These are phyloP conservation scores for Drosera spatulata DNA, from an alignment of 179 eudicot species.

Conservation along the genomic window DNA sequence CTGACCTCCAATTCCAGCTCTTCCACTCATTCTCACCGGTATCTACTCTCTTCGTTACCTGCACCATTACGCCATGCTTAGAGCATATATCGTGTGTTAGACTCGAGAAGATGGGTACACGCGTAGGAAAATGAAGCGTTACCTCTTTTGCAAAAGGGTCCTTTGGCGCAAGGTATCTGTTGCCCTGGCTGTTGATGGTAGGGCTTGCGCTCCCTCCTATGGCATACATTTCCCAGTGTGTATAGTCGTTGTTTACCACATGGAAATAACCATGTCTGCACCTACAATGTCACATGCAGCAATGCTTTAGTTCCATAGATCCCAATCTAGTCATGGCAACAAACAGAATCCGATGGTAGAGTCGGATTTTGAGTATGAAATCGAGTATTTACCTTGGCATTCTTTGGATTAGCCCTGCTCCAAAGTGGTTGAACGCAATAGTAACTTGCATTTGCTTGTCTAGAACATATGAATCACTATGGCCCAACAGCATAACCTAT, in stretches of 20 bases:
- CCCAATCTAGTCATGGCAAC: too few relatives aligned
- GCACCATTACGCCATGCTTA: not conserved
- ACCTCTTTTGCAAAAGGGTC: conserved; percentile 79
- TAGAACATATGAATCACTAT: conserved; percentile 52
- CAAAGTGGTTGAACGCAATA: conserved; percentile 82
- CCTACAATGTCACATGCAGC: conserved; percentile 23
- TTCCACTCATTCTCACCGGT: conserved; percentile 32
- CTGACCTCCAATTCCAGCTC: conserved; percentile 93
- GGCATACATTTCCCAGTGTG: conserved; percentile 93
- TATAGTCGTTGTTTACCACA: conserved; percentile 90
- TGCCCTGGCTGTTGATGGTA: conserved; percentile 90
- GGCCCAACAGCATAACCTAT: conserved; percentile 86
- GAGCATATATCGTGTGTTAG: too few relatives aligned
- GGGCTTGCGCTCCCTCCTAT: conserved; percentile 85
- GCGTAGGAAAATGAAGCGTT: too few relatives aligned
- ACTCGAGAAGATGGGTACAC: too few relatives aligned
- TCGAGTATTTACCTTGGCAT: conserved; percentile 67
- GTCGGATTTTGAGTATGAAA: too few relatives aligned
- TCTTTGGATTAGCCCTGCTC: conserved; percentile 82
- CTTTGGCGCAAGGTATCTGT: conserved; percentile 64
- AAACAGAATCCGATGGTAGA: too few relatives aligned
- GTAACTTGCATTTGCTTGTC: conserved; percentile 86
- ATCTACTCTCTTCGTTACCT: conserved; percentile 74
- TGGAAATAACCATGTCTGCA: conserved; percentile 89
- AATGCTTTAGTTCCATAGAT: too few relatives aligned